A percentile compares a stretch with the other conserved stretches of the same genome.
Evolutionary conservation across 305 asterid species (phyloP).

Genomic region (Andrographis paniculata): DNA sequence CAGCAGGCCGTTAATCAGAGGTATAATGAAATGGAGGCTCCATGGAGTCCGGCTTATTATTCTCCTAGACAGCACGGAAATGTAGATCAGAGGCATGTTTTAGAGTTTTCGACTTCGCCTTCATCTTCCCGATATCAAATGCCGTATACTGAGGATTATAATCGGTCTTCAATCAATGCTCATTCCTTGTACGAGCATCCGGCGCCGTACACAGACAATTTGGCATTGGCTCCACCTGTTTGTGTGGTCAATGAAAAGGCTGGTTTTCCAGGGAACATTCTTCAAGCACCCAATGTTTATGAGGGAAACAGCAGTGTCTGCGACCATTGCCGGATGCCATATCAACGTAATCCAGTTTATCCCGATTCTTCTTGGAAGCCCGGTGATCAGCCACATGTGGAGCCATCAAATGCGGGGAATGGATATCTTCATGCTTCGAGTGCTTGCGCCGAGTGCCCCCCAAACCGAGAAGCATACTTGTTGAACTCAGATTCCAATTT

Average conservation of each 20-base stretch:
- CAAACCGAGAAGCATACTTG: conserved; percentile 52
- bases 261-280: conserved; percentile 72
- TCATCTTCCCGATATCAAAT: conserved; percentile 57
- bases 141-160: conserved; percentile 56
- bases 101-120: conserved; percentile 77
- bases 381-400: conserved; percentile 49
- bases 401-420: conserved; percentile 45
- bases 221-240: conserved; percentile 45
- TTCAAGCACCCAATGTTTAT: conserved; percentile 41
- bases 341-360: conserved; percentile 55
- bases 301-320: conserved; percentile 63
- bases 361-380: conserved; percentile 52
- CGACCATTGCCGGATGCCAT: conserved; percentile 48
- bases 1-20: conserved; percentile 58
- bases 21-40: conserved; percentile 80
- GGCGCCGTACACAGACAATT: conserved; percentile 48
- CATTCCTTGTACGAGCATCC: conserved; percentile 53
- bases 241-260: conserved; percentile 37
- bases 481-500: conserved; percentile 44
- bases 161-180: conserved; percentile 38
- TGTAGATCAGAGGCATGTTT: conserved; percentile 55
- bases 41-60: conserved; percentile 94
- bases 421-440: conserved; percentile 52
- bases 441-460: conserved; percentile 63
- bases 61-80: conserved; percentile 74